Base-by-base conservation (phyloP, 495 filamentous ascomycete species). In the Penicillium cataractarum region DNA sequence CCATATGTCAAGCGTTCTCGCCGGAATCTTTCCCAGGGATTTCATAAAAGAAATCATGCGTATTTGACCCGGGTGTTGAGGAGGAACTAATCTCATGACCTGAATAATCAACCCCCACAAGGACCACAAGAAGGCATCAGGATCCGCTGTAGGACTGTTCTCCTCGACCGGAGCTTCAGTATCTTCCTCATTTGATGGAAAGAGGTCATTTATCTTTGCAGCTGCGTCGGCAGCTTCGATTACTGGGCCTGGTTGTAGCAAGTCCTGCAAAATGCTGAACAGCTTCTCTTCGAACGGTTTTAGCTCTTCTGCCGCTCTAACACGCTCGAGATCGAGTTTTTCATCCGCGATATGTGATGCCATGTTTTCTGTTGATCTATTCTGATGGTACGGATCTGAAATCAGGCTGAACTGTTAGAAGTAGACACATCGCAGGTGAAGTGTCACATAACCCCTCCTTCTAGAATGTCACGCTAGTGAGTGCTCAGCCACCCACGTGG, bases 401-500 rank as follows among this genome's bases (percentile, higher is more conserved):
- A 50, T 26, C 13, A 50, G 24, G 46, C 10, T 26, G 26, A n/a
- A 50, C 4, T 50, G 10, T 50, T 15, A 29, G 5, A 10, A 50
- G 27, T 33, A 22, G 5, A 24, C 4, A 54, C 15, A 13, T 54
- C 31, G 12, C 31, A 21, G 51, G 7, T 33, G 51, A 54, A 37
- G 32, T 37, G 32, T n/a, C 35, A 54, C 6, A 17, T 22, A 24
- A 54, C 51, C 51, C 51, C 51, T 54, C 51, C 51, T 54, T 21
- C 19, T 54, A 54, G 29, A 37, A 54, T 54, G 31, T 13, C 31
- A 7, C 51, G 51, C 51, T 54, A 54, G 32, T 8, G 32, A 32
- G 6, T 27, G 51, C 27, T 54, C 51, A 54, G 51, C 51, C 51
- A 22, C 51, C 29, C 51, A 54, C 51, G 51, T 54, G 51, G 24